Base-by-base conservation (phyloP, 2,329 filamentous ascomycete species). In the Cladophialophora yegresii region DNA sequence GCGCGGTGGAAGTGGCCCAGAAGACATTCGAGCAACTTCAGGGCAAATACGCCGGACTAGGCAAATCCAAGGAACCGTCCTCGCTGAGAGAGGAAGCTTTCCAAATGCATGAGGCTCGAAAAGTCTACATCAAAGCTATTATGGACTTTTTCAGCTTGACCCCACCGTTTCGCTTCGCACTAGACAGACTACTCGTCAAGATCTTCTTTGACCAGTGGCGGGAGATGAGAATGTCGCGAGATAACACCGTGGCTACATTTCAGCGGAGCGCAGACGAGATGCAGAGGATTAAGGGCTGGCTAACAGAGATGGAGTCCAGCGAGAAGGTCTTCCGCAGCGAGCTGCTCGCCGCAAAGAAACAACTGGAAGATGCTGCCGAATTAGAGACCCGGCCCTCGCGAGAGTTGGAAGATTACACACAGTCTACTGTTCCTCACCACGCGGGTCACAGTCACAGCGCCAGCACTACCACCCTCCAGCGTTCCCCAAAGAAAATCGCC, bases 61-160 rank as follows among this genome's bases (percentile, higher is more conserved):
- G 88, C 69, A 98, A 97, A 81, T 89, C 91, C 5, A 99, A 98
- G 78, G 95, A 99, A 77, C 86, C 93, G 0, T 97, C 92, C 0
- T 86, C 92, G 0, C 81, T 99, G 62, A 85, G 95, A 65, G 95
- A 99, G 76, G 95, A 99, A 77, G 95, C 95, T 0, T 99, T 99
- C 73, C 89, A 95, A 74, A 86, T 98, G 43, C 95, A 96, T 75
- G 95, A 98, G 80, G 90, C 91, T 26, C 87, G 93, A 64, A 96
- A 95, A 73, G 86, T 88, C 33, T 99, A 99, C 75, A 82, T 98
- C 50, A 93, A 92, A 75, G 90, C 93, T 1, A 93, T 91, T 13
- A 88, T 99, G 85, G 95, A 99, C 76, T 98, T 93, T 75, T 96
- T 91, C 72, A 87, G 95, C 69, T 84, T 92, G 70, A 91, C 91